phyloP scores from a whole-genome alignment of 768 basidiomycete genomes.

The Amanita exitialis region DNA sequence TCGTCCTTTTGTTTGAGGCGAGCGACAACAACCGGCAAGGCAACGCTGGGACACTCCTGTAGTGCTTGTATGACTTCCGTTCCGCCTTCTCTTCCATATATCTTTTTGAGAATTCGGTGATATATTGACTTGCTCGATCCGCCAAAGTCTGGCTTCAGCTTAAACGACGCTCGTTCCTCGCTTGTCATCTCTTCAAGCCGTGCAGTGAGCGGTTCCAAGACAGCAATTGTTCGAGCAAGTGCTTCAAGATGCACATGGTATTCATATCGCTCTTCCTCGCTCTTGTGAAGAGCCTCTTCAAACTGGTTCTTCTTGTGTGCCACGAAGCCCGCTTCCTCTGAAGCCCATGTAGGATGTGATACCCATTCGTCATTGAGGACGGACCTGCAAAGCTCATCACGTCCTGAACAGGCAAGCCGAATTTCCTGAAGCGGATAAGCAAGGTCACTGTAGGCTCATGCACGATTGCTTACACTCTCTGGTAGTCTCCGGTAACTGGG shows the following conservation, averaged over 20 bases:
- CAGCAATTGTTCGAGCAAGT: constrained; percentile 79
- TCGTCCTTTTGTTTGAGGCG: constrained; percentile 92
- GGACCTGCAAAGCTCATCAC: constrained; percentile 89
- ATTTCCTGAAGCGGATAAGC: constrained; percentile 52
- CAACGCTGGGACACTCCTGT: constrained; percentile 84
- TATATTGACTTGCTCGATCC: constrained; percentile 82
- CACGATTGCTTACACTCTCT: constrained; percentile 56
- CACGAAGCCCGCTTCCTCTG: constrained; percentile 90
- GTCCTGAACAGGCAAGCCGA: constrained; percentile 83
- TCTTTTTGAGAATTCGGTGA: constrained; percentile 86
- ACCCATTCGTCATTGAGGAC: constrained; percentile 98
- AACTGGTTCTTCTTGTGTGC: constrained; percentile 95
- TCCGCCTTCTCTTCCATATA: constrained; percentile 79
- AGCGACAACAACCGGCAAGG: constrained; percentile 84
- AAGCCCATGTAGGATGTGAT: constrained; percentile 97
- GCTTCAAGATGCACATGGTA: constrained; percentile 94
- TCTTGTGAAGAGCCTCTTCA: constrained; percentile 92
- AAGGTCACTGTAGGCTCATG: not conserved
- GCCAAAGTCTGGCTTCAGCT: constrained; percentile 82
- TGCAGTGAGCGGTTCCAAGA: constrained; percentile 79
- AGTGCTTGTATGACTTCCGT: constrained; percentile 74
- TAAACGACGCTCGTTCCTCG: constrained; percentile 77
- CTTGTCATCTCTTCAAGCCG: constrained; percentile 84
- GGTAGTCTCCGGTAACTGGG: constrained; percentile 91
- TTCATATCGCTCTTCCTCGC: constrained; percentile 97